Evolutionary conservation across 345 rosid species (phyloP).

Genomic region (Camelina laxa): DNA sequence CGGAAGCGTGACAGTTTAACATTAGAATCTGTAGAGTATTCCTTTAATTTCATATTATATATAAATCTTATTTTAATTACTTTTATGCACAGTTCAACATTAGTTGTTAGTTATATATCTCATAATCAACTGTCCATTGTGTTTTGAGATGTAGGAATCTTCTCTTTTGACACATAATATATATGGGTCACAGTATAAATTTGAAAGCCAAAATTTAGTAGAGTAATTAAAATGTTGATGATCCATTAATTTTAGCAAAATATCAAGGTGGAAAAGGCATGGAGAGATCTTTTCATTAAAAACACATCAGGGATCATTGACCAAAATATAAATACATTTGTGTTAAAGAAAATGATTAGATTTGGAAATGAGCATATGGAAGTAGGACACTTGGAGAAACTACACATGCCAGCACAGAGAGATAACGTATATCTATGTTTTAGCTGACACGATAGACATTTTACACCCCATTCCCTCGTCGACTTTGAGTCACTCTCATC

Average conservation of each 20-base stretch:
- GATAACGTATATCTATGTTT: constrained; percentile 25
- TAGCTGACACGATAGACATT: constrained; percentile 19
- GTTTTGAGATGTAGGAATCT: neutral
- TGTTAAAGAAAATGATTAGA: neutral
- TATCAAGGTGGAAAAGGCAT: constrained; percentile 20
- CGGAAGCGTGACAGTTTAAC: constrained; percentile 27
- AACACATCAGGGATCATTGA: neutral
- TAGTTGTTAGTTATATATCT: neutral
- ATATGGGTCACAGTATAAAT: neutral
- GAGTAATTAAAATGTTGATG: neutral
- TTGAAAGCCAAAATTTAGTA: constrained; percentile 9
- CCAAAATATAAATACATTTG: constrained; percentile 13
- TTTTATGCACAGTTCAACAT: neutral
- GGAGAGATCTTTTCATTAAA: constrained; percentile 1
- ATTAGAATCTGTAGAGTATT: constrained; percentile 23
- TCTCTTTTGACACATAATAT: neutral
- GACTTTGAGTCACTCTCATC: constrained; percentile 37
- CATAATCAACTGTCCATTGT: neutral
- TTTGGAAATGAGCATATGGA: constrained; percentile 9
- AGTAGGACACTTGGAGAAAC: constrained; percentile 25
- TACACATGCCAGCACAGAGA: constrained; percentile 24
- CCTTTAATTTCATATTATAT: neutral
- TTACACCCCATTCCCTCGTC: constrained; percentile 27
- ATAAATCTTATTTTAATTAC: neutral
- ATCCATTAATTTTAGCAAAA: constrained; percentile 16